Evolutionary conservation across 2,329 filamentous ascomycete genomes (phyloP), one percentile per base, ranked within the genome.

Genomic region (Botryotinia convoluta): DNA sequence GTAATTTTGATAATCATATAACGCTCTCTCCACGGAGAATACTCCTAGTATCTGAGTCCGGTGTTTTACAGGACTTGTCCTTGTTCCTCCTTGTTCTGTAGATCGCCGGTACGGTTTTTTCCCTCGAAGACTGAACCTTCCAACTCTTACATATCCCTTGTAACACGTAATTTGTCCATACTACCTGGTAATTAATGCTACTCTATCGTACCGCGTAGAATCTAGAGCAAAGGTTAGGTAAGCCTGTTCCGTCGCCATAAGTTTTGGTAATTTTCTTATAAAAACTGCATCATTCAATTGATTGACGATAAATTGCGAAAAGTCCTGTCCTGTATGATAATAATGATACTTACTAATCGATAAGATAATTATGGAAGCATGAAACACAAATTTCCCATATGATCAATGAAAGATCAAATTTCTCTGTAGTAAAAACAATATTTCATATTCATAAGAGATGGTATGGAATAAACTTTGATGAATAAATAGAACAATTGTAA

Each of bases 41-140:
- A 37, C 22, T 65, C 14, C 44, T n/a, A 35, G 39, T 1, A 26
- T n/a, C 7, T 32, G 37, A 63, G 63, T 67, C 44, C 32, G 44
- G 44, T 67, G 63, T 67, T 57, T 57, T 51, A 67, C 63, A 67
- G 63, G 32, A 67, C 5, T 48, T 26, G 44, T 48, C 64, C 45
- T 54, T 16, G 64, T 39, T 51, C 22, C 48, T 54, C 48, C 48
- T n/a, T 54, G 14, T 54, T 54, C 48, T 54, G 63, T 67, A 51
- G 63, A 67, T 67, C 63, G 6, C 65, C 29, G 32, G 35, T 64
- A 45, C 42, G n/a, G n/a, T 32, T 45, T 63, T 26, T 26, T 48
- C 59, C 51, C 29, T 65, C 59, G 22, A n/a, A 37, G 63, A 4
- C 63, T 51, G 63, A 37, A 35, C 63, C 44, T 51, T 65, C 12